Conservation (phyloP, 495 filamentous ascomycete species). For the Darksidea phi region DNA sequence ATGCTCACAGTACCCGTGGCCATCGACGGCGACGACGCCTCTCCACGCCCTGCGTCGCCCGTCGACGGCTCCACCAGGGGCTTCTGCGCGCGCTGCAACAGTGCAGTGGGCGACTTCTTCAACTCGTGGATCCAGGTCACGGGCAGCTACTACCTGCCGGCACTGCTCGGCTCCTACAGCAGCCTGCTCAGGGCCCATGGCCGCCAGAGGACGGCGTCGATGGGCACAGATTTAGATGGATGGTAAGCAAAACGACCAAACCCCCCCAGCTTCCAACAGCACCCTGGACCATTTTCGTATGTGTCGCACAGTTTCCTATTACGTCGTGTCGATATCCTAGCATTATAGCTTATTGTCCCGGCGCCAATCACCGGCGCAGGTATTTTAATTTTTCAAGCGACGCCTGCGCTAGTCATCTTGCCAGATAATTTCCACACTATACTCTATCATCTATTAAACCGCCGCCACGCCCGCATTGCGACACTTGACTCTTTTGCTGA, state of each 20-base stretch:
- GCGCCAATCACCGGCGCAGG: conserved; percentile 32
- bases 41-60: background rate
- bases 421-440: conserved; percentile 39
- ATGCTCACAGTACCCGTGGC: background rate
- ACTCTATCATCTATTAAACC: conserved; percentile 37
- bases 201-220: conserved; percentile 11
- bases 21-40: conserved; percentile 18
- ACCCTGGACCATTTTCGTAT: too few species aligned
- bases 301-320: conserved; percentile 16
- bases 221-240: conserved; percentile 28
- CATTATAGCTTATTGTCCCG: conserved; percentile 30
- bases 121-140: conserved; percentile 37
- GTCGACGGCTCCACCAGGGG: conserved; percentile 26
- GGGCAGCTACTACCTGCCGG: conserved; percentile 37
- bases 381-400: conserved; percentile 37
- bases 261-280: conserved; percentile 10
- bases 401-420: conserved; percentile 25
- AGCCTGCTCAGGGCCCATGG: conserved; percentile 8
- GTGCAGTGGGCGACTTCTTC: conserved; percentile 36
- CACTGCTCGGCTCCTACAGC: conserved; percentile 35
- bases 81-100: conserved; percentile 33
- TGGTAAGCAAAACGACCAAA: conserved; percentile 27
- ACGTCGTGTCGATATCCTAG: conserved; percentile 24
- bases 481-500: conserved; percentile 23
- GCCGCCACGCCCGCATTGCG: conserved; percentile 27